These are phyloP conservation scores for Gaertneriomyces semiglobifer DNA, from an alignment of 192 early-diverging fungal genomes.

Conservation along the genomic window DNA sequence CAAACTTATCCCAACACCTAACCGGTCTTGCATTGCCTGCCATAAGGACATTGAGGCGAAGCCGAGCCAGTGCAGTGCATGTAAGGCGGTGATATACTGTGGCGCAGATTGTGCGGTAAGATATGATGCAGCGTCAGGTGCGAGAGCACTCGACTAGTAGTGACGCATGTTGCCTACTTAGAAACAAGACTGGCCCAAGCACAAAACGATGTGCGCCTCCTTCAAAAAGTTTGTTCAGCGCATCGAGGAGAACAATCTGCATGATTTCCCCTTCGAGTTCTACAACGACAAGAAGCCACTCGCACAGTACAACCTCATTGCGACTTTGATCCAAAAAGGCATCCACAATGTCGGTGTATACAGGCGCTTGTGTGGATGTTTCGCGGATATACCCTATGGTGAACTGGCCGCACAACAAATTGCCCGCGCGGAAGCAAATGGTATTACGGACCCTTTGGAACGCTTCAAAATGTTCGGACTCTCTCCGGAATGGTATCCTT, in stretches of 20 bases:
- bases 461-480: constrained; percentile 43
- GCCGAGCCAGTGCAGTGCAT: constrained; percentile 52
- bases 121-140: background rate
- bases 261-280: constrained; percentile 50
- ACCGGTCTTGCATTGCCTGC: constrained; percentile 47
- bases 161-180: background rate
- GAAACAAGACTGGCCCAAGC: constrained; percentile 55
- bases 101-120: constrained; percentile 50
- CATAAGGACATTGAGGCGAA: constrained; percentile 51
- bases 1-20: constrained; percentile 32
- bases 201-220: constrained; percentile 42
- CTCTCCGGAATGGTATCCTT: constrained; percentile 44
- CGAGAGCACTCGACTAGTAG: too few species aligned
- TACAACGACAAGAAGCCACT: constrained; percentile 47
- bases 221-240: constrained; percentile 48
- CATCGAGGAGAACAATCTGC: constrained; percentile 38
- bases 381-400: constrained; percentile 43
- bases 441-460: constrained; percentile 27
- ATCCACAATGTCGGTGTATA: constrained; percentile 53
- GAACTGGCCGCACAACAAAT: constrained; percentile 38
- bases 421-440: constrained; percentile 30
- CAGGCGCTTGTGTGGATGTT: constrained; percentile 52
- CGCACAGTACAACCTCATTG: constrained; percentile 47
- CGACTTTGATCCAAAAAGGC: constrained; percentile 43
- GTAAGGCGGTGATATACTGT: constrained; percentile 56